These are phyloP conservation scores for Ramaria sp. DNA, from an alignment of 768 basidiomycete species.

Conservation along the genomic window DNA sequence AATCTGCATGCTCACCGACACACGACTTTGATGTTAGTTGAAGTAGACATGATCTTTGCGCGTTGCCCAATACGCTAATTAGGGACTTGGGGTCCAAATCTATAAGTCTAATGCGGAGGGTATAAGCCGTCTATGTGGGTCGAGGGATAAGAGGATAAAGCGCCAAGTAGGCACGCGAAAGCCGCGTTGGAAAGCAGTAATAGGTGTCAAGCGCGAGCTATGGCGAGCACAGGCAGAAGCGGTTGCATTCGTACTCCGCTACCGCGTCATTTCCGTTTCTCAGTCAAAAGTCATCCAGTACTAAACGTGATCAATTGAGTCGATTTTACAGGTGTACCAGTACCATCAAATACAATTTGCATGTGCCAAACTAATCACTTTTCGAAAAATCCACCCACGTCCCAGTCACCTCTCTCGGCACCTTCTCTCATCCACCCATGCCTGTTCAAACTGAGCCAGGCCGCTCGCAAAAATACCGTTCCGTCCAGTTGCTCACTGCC, in stretches of 20 bases:
- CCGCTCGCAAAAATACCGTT: conserved; percentile 48
- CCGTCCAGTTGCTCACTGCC: conserved; percentile 51
- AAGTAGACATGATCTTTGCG: conserved; percentile 51
- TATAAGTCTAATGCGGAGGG: not conserved
- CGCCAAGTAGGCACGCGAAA: not conserved
- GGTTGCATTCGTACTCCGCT: not conserved
- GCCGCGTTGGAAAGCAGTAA: not conserved
- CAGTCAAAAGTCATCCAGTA: not conserved
- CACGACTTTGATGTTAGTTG: conserved; percentile 95
- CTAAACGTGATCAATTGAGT: not conserved
- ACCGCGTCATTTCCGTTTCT: not conserved
- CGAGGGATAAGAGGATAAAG: not conserved
- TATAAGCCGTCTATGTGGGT: not conserved
- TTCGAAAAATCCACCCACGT: conserved; percentile 19
- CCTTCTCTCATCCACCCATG: conserved; percentile 33
- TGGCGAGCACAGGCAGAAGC: not conserved
- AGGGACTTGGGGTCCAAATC: not conserved
- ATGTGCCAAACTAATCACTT: not conserved
- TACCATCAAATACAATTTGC: no score
- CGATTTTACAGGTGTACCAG: not conserved
- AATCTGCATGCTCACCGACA: conserved; percentile 65
- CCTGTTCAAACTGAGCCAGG: conserved; percentile 38
- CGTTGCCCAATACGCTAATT: not conserved
- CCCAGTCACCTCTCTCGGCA: conserved; percentile 16
- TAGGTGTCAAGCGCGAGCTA: not conserved